Percentiles rank a stretch among this genome's conserved stretches.
Conservation (phyloP, 139 green algal genomes). For the Limnomonas spitsbergensis region DNA sequence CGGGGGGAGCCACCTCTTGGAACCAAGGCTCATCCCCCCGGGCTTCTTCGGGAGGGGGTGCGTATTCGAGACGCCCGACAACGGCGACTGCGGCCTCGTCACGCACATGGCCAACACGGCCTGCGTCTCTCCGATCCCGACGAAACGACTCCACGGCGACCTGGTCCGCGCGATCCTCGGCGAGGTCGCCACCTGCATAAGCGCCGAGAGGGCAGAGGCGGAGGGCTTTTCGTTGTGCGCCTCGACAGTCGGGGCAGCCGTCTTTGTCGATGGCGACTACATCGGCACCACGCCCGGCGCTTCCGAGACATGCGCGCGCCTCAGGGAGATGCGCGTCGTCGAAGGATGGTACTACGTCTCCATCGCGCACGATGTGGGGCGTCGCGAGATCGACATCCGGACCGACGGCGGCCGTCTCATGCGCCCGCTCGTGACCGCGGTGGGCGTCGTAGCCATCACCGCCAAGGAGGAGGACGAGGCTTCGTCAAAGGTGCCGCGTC, state of each 20-base stretch:
- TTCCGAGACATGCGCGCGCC: background rate
- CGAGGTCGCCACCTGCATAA: background rate
- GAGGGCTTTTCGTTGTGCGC: no score
- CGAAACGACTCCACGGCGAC: background rate
- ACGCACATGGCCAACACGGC: background rate
- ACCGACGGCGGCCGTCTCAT: constrained; percentile 10
- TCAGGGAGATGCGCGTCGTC: background rate
- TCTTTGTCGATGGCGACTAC: background rate
- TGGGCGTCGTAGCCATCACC: background rate
- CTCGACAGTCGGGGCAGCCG: no score
- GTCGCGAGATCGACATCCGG: background rate
- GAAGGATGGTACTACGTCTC: background rate
- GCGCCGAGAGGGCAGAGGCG: no score
- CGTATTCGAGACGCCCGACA: background rate
- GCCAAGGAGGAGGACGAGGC: background rate
- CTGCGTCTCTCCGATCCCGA: background rate
- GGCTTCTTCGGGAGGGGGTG: background rate
- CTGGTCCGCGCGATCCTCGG: background rate
- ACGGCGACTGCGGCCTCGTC: background rate
- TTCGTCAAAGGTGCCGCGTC: background rate
- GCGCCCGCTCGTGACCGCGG: constrained; percentile 37
- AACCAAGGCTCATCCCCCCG: no score
- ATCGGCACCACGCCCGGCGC: background rate
- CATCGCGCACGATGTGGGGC: background rate
- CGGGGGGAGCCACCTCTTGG: no score